Evolutionary conservation across 2,329 filamentous ascomycete genomes (phyloP), one percentile per base, ranked within the genome.

Genomic region (Colletotrichum nymphaeae): DNA sequence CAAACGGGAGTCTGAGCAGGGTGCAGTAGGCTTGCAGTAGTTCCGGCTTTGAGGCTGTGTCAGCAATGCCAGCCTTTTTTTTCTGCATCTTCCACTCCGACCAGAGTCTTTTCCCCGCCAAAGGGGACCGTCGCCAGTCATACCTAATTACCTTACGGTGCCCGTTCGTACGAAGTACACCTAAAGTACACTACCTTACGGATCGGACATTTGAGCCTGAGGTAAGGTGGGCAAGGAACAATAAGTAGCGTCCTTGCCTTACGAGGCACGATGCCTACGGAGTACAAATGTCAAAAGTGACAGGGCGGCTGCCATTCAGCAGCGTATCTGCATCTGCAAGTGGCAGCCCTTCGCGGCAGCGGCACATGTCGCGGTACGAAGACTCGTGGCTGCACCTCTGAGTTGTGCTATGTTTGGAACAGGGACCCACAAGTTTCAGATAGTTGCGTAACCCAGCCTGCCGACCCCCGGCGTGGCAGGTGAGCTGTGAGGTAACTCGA

Each of bases 61-160:
- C 69, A 76, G 69, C 69, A 71, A 62, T 74, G 76, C 74, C 76
- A 77, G 64, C 70, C 66, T 63, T 58, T 28, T 60, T 58, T 32
- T 24, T 35, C 58, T 49, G 22, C n/a, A 26, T 24, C 30, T 22
- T 6, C 49, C 52, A 35, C 32, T 35, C 32, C 11, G 32, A 35
- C 32, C 32, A 12, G 22, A 30, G 12, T 28, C 37, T 30, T 16
- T 53, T 22, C 16, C 37, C 53, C 24, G 30, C 28, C 22, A 14
- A 32, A 35, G 4, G 26, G 14, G 26, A 35, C 35, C 11, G 37
- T 24, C 26, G 37, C 9, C 35, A 63, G 22, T 42, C 32, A 35
- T 12, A 35, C 32, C 32, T 35, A 12, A 11, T 11, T 30, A 32
- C 30, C 30, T 32, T 11, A 11, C 30, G 57, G 24, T 35, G 5